Evolutionary conservation across 768 basidiomycete genomes (phyloP).

Genomic region (Paxillus ammoniavirescens): DNA sequence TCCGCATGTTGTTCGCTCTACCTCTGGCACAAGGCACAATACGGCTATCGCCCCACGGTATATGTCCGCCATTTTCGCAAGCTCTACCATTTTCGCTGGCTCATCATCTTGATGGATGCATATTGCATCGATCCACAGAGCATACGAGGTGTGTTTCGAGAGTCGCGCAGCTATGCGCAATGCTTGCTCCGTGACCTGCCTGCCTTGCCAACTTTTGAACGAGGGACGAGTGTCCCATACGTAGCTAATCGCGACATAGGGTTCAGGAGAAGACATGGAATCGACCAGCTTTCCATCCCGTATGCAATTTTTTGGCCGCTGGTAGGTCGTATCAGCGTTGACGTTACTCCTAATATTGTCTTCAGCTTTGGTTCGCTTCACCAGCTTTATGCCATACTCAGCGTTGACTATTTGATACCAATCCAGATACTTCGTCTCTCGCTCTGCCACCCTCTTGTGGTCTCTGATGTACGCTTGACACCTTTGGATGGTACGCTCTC

Average conservation of each 20-base stretch:
- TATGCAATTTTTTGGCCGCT: conserved; percentile 1
- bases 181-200: conserved; percentile 5
- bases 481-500: neutral
- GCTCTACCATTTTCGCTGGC: neutral
- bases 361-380: conserved; percentile 2
- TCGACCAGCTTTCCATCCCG: conserved; percentile 5
- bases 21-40: conserved; percentile 4
- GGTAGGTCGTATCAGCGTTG: neutral
- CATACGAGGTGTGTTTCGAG: conserved; percentile 3
- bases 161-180: conserved; percentile 1
- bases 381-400: neutral
- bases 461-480: neutral
- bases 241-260: conserved; percentile 1
- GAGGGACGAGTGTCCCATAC: neutral
- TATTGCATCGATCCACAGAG: conserved; percentile 5
- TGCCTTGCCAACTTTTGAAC: conserved; percentile 4
- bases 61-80: conserved; percentile 3
- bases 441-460: conserved; percentile 1
- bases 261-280: neutral
- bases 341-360: neutral
- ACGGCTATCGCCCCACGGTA: conserved; percentile 1
- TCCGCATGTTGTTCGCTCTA: neutral
- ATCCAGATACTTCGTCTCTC: neutral
- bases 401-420: neutral
- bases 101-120: conserved; percentile 2